Percentiles rank a stretch among this genome's conserved stretches.
Evolutionary conservation across 202 grass and related monocot species (phyloP).

Genomic region (Hordeum pubiflorum): DNA sequence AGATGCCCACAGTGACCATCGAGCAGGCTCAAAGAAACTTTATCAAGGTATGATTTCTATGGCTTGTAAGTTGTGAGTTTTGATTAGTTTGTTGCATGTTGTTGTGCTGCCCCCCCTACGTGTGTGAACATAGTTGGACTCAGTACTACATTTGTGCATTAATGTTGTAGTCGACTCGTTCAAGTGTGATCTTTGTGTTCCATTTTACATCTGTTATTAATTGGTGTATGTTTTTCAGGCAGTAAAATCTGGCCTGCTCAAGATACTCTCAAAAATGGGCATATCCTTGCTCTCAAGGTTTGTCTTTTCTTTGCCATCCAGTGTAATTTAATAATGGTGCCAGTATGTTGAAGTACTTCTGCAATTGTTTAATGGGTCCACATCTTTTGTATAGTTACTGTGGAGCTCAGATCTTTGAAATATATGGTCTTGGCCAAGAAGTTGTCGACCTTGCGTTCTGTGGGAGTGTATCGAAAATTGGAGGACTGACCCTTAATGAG

Average conservation of each 20-base stretch:
- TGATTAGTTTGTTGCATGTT: constrained; percentile 13
- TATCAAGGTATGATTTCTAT: constrained; percentile 63
- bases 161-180: neutral
- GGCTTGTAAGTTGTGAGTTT: constrained; percentile 11
- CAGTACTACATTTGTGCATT: constrained; percentile 11
- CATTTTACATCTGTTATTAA: constrained; percentile 20
- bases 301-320: constrained; percentile 40
- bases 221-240: constrained; percentile 62
- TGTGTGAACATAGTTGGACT: constrained; percentile 1
- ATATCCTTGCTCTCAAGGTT: constrained; percentile 99
- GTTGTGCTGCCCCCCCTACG: neutral
- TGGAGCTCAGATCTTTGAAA: constrained; percentile 99
- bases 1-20: constrained; percentile 97
- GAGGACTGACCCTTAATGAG: constrained; percentile 94
- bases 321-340: neutral
- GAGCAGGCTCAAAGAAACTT: constrained; percentile 99
- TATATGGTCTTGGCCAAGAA: constrained; percentile 98
- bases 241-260: constrained; percentile 89
- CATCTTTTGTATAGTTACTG: constrained; percentile 71
- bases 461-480: constrained; percentile 99
- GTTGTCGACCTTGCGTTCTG: constrained; percentile 91
- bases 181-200: constrained; percentile 9
- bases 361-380: constrained; percentile 27
- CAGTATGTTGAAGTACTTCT: constrained; percentile 22
- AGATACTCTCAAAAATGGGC: constrained; percentile 99